Evolutionary conservation across 1,284 basidiomycete genomes (phyloP), one percentile per base, ranked within the genome.

Genomic region (Cystobasidium slooffiae): DNA sequence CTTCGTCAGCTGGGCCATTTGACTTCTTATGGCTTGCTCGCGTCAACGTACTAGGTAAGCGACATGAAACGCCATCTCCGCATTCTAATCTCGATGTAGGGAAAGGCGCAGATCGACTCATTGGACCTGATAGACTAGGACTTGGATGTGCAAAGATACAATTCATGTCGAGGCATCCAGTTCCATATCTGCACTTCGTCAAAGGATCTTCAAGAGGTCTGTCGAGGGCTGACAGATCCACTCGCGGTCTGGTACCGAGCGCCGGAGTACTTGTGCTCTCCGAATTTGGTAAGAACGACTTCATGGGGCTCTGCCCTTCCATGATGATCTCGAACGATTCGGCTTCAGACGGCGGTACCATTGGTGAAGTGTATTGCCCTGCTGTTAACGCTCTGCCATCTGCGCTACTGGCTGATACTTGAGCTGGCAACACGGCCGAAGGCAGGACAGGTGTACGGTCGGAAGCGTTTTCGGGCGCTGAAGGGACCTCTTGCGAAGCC

Each of bases 301-400:
- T 46, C 37, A n/a, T 16, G 4, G 64, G 64, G 53, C 64, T 66
- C 22, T 66, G 64, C 9, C 22, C 46, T 41, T 39, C 37, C 69
- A 73, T 59, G 62, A 73, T 59, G 62, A 73, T 66, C 37, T 73
- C 70, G 49, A 66, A 43, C 8, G 70, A 73, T 22, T 66, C 70
- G 7, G 56, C 68, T 59, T 73, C 70, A 0, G 70, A 73, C 20
- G 20, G 3, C 18, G 61, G n/a, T 20, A 24, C 61, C 43, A 22
- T 37, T 24, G 61, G 44, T 18, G 61, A 63, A n/a, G 61, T 20
- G 10, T 18, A 24, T 46, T 7, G 6, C 20, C 12, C 9, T n/a
- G 61, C n/a, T 7, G 31, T n/a, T 4, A 1, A 14, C 5, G 20
- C 12, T 12, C 20, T 44, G 12, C 8, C 39, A 61, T 24, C 20